These are phyloP conservation scores for Trypanosoma caninum DNA, from an alignment of 208 protist species.

Conservation along the genomic window DNA sequence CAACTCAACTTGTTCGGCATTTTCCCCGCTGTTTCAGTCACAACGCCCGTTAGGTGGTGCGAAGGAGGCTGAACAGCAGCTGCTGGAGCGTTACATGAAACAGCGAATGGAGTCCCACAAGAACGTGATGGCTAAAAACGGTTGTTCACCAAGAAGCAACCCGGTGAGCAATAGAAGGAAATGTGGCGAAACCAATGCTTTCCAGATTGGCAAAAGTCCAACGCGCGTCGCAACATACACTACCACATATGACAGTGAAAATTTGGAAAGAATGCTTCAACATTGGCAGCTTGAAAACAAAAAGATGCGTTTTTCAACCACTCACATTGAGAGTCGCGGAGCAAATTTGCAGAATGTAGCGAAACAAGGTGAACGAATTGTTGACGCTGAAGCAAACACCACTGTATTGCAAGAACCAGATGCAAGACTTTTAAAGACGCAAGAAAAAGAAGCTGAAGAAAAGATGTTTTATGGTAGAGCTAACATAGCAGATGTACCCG, in stretches of 20 bases:
- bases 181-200: not conserved
- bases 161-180: not conserved
- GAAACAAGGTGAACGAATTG: not conserved
- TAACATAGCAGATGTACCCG: not conserved
- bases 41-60: not conserved
- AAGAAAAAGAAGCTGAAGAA: not conserved
- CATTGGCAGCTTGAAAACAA: conserved; percentile 13
- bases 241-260: not conserved
- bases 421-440: not conserved
- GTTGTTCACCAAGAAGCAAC: not conserved
- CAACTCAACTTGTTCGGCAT: not conserved
- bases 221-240: not conserved
- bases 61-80: not conserved
- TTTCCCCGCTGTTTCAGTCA: not conserved
- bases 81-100: conserved; percentile 11
- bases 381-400: not conserved
- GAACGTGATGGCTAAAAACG: not conserved
- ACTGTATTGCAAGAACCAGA: not conserved
- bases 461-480: not conserved
- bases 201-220: not conserved
- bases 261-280: conserved; percentile 9
- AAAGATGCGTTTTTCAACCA: conserved; percentile 15
- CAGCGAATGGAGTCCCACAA: not conserved
- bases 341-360: no score
- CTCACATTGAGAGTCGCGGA: not conserved